Percentiles rank a stretch among this genome's conserved stretches.
Evolutionary conservation across 768 basidiomycete species (phyloP).

Genomic region (Pulveroboletus sp.): DNA sequence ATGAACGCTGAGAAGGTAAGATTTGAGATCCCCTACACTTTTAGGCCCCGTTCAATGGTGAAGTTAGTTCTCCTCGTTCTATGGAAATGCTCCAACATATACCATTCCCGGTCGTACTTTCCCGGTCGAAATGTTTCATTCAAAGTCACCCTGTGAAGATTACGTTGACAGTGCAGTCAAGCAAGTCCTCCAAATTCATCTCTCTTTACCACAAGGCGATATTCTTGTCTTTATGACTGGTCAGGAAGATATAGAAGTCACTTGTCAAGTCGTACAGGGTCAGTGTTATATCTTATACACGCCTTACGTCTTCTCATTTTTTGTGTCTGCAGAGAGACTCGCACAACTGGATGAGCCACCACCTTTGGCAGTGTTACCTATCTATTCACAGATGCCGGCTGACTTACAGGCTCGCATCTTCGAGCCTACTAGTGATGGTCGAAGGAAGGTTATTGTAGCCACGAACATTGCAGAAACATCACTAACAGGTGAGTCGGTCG

Average conservation of each 20-base stretch:
- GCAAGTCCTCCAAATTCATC: conserved; percentile 94
- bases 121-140: conserved; percentile 93
- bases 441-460: conserved; percentile 95
- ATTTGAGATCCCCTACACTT: background rate
- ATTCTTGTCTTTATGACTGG: conserved; percentile 99
- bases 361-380: conserved; percentile 87
- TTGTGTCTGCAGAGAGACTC: conserved; percentile 64
- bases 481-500: conserved; percentile 61
- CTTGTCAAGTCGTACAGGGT: conserved; percentile 93
- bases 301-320: background rate
- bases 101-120: conserved; percentile 95
- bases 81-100: conserved; percentile 90
- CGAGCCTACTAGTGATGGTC: conserved; percentile 87
- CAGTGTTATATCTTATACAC: conserved; percentile 13
- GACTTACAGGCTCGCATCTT: conserved; percentile 99
- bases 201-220: conserved; percentile 89
- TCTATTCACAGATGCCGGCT: conserved; percentile 99
- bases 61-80: conserved; percentile 90
- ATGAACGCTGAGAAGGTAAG: conserved; percentile 98
- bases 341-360: conserved; percentile 88
- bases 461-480: conserved; percentile 99
- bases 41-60: background rate
- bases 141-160: conserved; percentile 97
- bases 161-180: conserved; percentile 98
- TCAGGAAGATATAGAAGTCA: conserved; percentile 97